Evolutionary conservation across 2,329 filamentous ascomycete species (phyloP), one percentile per base, ranked within the genome.

Genomic region (Pseudonectria foliicola): DNA sequence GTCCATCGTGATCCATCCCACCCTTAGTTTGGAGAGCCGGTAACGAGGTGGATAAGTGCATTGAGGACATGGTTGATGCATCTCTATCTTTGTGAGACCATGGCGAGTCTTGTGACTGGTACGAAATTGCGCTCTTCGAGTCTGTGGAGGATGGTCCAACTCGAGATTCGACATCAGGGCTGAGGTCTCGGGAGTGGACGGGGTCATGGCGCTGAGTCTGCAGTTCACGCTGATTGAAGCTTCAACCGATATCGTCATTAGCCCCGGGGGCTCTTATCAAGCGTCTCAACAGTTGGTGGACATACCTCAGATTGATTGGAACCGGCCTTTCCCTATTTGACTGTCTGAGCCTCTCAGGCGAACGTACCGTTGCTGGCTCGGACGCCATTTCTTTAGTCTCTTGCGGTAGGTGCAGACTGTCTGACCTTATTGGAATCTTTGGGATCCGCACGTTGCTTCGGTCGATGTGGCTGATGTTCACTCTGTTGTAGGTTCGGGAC

Each of bases 1-100:
- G 24, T 0, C 46, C 46, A 7, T 49, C 46, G 13, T 39, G 33
- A 10, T 49, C 46, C 14, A 39, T 25, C 2, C 45, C 45, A 0
- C 45, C 43, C 24, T 44, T 48, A 1, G 37, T 35, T 21, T 49
- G 46, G 3, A 49, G 36, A 12, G 41, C 41, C 2, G 46, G 44
- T 8, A 49, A 38, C 24, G 41, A 34, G 4, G 44, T 47, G 2
- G 41, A 35, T 1, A 38, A 21, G 3, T 47, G 39, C 14, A 45
- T 33, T 0, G 46, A 49, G 3, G 46, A 47, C 7, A 47, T 34
- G 15, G 46, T 43, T 1, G 46, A 49, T 13, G 44, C 35, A 3
- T 46, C 45, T 21, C 18, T 21, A 6, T 21, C 18, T 15, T 27
- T 34, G 13, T 41, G 34, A 10, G 46, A 49, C 43, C 43, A 43